Percentiles rank a stretch among this genome's conserved stretches.
These are phyloP conservation scores for Russula dissimulans DNA, from an alignment of 768 basidiomycete species.

Conservation along the genomic window DNA sequence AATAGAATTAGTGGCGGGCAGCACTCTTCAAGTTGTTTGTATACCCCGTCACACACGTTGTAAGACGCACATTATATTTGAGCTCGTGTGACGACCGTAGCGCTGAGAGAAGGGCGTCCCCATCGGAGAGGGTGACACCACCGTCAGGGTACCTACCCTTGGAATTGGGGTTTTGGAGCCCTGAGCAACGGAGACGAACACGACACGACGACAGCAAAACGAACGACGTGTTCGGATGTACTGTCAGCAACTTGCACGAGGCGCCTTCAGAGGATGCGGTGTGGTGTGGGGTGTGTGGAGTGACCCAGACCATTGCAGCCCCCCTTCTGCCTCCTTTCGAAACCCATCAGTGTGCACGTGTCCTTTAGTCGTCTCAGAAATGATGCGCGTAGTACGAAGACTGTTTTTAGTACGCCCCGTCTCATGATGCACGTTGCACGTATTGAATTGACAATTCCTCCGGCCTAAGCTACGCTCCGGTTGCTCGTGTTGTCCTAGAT, in stretches of 20 bases:
- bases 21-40: neutral
- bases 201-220: neutral
- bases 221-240: slow-evolving; percentile 3
- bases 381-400: neutral
- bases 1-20: neutral
- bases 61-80: no score
- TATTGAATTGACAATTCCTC: neutral
- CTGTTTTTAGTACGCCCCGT: neutral
- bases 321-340: neutral
- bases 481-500: neutral
- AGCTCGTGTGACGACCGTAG: neutral
- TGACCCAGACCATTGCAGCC: neutral
- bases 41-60: neutral
- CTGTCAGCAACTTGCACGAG: neutral
- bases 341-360: neutral
- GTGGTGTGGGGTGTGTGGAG: neutral
- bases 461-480: neutral
- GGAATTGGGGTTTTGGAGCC: neutral
- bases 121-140: neutral
- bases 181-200: slow-evolving; percentile 7
- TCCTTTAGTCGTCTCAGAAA: neutral
- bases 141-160: neutral
- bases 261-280: neutral
- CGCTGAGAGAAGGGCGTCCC: neutral
- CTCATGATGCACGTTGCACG: neutral